Evolutionary conservation across 768 basidiomycete genomes (phyloP), one percentile per base, ranked within the genome.

Genomic region (Amanita molliuscula): DNA sequence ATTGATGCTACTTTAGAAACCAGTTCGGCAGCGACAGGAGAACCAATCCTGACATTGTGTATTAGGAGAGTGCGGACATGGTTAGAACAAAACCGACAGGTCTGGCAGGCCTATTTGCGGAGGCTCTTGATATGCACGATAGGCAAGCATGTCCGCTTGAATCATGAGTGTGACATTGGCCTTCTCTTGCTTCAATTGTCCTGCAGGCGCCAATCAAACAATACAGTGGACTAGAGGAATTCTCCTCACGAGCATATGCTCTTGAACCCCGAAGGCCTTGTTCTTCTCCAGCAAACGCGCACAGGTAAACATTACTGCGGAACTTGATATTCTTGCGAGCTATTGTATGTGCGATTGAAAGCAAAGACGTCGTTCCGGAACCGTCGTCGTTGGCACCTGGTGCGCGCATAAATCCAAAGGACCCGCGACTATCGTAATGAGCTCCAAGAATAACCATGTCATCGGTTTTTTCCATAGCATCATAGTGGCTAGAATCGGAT

Each of bases 121-220:
- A 10, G 88, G 88, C 66, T 96, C 93, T 23, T 75, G 76, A 0
- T 80, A 78, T 16, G 70, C 80, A 53, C 81, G 88, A 62, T 92
- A 95, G 0, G 80, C 93, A 36, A 88, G 74, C 93, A 95, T 95
- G 58, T 96, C 93, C 0, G 88, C 88, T 63, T 95, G 93, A 44
- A 94, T 72, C 78, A 94, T 88, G 29, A 95, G 60, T 1, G 84
- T 79, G 41, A 95, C 67, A 55, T 89, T 83, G 21, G 79, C 81
- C 50, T 76, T 69, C 16, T 64, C 63, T 25, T 64, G 66, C 49
- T 79, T 73, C 59, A 93, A 60, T 58, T 82, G 71, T 18, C 68
- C 87, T 89, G 56, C 1, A 40, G 13, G 33, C 25, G 18, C 8
- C 23, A 40, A 28, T 54, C 18, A 42, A 56, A 44, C 36, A 20